Base-by-base conservation (phyloP, 306 rosid species). In the Prunus mira region DNA sequence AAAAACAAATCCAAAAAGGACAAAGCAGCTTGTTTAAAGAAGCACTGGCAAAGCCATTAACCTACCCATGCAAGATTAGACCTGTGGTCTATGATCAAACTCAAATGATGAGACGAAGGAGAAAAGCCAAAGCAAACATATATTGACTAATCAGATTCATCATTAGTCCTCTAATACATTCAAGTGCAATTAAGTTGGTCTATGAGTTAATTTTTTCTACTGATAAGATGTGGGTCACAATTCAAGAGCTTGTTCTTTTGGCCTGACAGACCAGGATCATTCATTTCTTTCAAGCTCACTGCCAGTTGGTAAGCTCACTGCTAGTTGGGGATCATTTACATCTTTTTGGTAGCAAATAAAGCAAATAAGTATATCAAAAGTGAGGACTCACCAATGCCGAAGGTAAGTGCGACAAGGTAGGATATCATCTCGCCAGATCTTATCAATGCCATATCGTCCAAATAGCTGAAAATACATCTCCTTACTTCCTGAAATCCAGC, bases 391-490 rank as follows among this genome's bases (percentile, higher is more conserved):
- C 98, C 98, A 94, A 82, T 94, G 97, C 43, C 97, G 86, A 82
- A 94, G 94, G 86, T 94, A 94, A 71, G 87, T 82, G 38, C 98
- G 96, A 75, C 98, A 94, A 72, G 98, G 97, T 69, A 94, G 83
- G 71, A 94, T 90, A 81, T 92, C 98, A 80, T 94, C 96, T 71
- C 91, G 86, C 97, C 97, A 94, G 64, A 94, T 94, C 85, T 84
- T 87, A 81, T 94, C 87, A 28, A 94, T 88, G 71, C 85, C 84
- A 87, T 89, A 88, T 47, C 84, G 82, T 69, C 97, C 97, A 77
- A 89, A 94, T 45, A 86, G 91, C 80, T 87, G 90, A 82, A 79
- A 86, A 76, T 83, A 86, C 8, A 87, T 80, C 67, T 94, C 96
- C 89, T 89, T 80, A 76, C 83, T 88, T 79, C 98, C 98, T 91